A percentile compares a stretch with the other conserved stretches of the same genome.
Evolutionary conservation across 257 asterid genomes (phyloP).

Genomic region (Nyctanthes arbortristis): DNA sequence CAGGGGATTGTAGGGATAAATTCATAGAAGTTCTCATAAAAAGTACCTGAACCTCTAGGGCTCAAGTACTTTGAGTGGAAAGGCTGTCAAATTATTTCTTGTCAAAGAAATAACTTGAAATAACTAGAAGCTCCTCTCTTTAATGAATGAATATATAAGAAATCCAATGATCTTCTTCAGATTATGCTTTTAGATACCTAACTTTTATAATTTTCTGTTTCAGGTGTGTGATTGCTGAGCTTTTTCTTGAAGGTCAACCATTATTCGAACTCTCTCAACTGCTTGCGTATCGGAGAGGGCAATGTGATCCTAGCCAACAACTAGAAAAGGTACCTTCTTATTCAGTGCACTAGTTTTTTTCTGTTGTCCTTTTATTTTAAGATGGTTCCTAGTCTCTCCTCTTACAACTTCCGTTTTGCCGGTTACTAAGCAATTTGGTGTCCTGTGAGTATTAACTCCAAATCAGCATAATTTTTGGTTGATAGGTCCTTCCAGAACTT

Average conservation of each 20-base stretch:
- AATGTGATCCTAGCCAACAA: constrained; percentile 94
- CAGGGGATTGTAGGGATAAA: neutral
- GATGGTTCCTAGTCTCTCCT: neutral
- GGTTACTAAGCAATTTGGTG: constrained; percentile 11
- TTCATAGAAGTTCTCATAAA: neutral
- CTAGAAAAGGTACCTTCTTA: constrained; percentile 73
- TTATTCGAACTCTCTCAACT: constrained; percentile 93
- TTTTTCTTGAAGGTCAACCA: constrained; percentile 97
- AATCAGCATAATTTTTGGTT: constrained; percentile 8
- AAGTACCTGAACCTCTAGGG: no score
- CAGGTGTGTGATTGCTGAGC: constrained; percentile 99
- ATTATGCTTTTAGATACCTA: constrained; percentile 14
- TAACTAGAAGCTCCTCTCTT: neutral
- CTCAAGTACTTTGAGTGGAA: neutral
- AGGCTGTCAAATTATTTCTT: neutral
- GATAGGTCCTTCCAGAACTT: constrained; percentile 2
- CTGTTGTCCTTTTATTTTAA: constrained; percentile 6
- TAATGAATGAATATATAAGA: neutral
- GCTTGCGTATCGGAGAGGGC: constrained; percentile 98
- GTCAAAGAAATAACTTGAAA: neutral
- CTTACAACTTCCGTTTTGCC: constrained; percentile 13
- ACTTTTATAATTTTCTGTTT: constrained; percentile 29
- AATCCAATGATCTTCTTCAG: neutral
- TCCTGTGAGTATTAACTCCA: constrained; percentile 14
- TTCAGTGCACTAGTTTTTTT: constrained; percentile 5